Base-by-base conservation (phyloP, 2,329 filamentous ascomycete genomes). In the Monascus ruber region DNA sequence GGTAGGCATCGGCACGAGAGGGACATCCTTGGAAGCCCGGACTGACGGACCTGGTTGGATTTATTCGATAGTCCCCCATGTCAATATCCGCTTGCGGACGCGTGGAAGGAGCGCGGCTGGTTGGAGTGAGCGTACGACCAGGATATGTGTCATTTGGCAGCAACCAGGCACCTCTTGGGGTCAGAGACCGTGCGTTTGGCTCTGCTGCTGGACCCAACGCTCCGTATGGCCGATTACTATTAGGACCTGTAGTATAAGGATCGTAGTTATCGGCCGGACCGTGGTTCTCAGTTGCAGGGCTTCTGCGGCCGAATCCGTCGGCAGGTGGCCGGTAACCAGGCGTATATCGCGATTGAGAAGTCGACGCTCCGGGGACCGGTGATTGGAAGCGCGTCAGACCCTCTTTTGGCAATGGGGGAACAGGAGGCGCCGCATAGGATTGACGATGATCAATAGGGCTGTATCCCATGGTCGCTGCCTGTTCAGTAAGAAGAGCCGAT, bases 401-500 rank as follows among this genome's bases (percentile, higher is more conserved):
- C 5, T 35, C 17, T 17, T 17, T 35, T 1, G 58, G 56, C 11
- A 60, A 40, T 26, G 57, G 50, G 3, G 59, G 58, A 4, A 61
- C 52, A 4, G 56, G 55, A 4, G 58, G 57, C 9, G 53, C 47
- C 2, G 56, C 45, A 31, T 49, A 52, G 9, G 42, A 43, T 37
- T 52, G 33, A 31, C 40, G 49, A 25, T 51, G 50, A 37, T 61
- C 60, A 6, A 63, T 49, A 32, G 58, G 53, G 36, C 57, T 62
- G 36, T 60, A 64, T 35, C 51, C 56, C 40, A 58, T 58, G 4
- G 47, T 43, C 3, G 52, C 55, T 5, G 54, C 48, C 35, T 52
- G 53, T 5, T 52, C 53, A 5, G 38, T 63, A 58, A 61, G 59
- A 71, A 72, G 48, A 70, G 72, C 44, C 73, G 63, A 33, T 65